Evolutionary conservation across 345 rosid genomes (phyloP), one percentile per base, ranked within the genome.

Genomic region (Salix udensis): DNA sequence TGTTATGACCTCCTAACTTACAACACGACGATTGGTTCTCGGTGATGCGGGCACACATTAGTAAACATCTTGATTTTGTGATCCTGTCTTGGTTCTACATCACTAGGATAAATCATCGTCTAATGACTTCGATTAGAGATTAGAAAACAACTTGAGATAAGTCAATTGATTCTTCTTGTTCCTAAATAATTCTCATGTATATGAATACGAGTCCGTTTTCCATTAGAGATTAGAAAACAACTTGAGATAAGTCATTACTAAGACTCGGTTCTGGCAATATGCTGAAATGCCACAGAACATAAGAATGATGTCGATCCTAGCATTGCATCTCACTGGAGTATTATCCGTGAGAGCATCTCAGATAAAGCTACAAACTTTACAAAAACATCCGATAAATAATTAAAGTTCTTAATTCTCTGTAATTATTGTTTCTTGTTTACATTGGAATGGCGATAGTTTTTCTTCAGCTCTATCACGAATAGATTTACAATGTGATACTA

Each of bases 351-450:
- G 28, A 1, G 28, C 30, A 39, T n/a, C 64, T 60, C 36, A 61
- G 68, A 10, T 16, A 39, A 40, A 73, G 18, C 24, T 62, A 24
- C 28, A 24, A 24, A 16, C 10, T 21, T 15, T 7, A 16, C 40
- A 24, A 21, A 6, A 46, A 74, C 62, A 13, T 16, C 66, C 26
- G 55, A 42, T 40, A 78, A 53, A 74, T 72, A 76, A 76, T 76
- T 71, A 9, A 75, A 28, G 21, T 75, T 74, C 28, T 5, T 80
- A 78, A 70, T 74, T 74, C 53, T 76, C 75, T 71, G 61, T 76
- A 37, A 46, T 39, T 79, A 19, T 36, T 70, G 71, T 55, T 55
- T n/a, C n/a, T 58, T 23, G 64, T n/a, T 23, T 62, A 74, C 8
- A 71, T 28, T 72, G 34, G 44, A 21, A 53, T 75, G 61, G 62